A percentile compares a stretch with the other conserved stretches of the same genome.
These are phyloP conservation scores for Rubia yunnanensis DNA, from an alignment of 257 asterid species.

Conservation along the genomic window DNA sequence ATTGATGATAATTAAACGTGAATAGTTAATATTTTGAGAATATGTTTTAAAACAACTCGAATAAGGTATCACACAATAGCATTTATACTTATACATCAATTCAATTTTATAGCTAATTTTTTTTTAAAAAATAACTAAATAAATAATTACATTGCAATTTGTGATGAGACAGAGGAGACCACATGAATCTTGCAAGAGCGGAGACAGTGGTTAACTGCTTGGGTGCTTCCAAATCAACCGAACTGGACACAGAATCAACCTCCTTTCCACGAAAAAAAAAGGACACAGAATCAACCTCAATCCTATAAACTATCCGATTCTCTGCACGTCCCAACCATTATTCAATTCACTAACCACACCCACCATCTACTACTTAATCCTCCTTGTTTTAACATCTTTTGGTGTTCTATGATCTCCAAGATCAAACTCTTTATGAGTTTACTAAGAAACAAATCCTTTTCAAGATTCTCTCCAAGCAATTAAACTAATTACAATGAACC, in stretches of 20 bases:
- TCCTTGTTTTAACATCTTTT: conserved; percentile 1
- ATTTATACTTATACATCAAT: too few relatives aligned
- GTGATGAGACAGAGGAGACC: too few relatives aligned
- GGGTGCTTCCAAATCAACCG: conserved; percentile 25
- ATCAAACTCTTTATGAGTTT: conserved; percentile 11
- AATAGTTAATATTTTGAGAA: too few relatives aligned
- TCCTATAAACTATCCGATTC: conserved; percentile 25
- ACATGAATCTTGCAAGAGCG: background rate
- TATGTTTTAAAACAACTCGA: too few relatives aligned
- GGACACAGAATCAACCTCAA: conserved; percentile 34
- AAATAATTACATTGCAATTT: too few relatives aligned
- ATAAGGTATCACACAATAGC: too few relatives aligned
- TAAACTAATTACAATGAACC: background rate
- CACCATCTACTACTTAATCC: conserved; percentile 9
- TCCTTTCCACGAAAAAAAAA: too few relatives aligned
- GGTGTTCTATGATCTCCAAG: conserved; percentile 10
- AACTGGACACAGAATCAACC: conserved; percentile 34
- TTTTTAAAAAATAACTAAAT: too few relatives aligned
- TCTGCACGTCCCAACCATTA: conserved; percentile 8
- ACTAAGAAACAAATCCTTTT: conserved; percentile 19
- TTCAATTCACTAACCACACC: background rate
- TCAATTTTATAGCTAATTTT: too few relatives aligned
- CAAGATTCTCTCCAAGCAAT: conserved; percentile 13
- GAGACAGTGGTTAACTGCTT: background rate
- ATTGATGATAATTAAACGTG: too few relatives aligned